Percentiles rank a stretch among this genome's conserved stretches.
Conservation (phyloP, 805 yeast genomes). For the Saturnispora quitensis region DNA sequence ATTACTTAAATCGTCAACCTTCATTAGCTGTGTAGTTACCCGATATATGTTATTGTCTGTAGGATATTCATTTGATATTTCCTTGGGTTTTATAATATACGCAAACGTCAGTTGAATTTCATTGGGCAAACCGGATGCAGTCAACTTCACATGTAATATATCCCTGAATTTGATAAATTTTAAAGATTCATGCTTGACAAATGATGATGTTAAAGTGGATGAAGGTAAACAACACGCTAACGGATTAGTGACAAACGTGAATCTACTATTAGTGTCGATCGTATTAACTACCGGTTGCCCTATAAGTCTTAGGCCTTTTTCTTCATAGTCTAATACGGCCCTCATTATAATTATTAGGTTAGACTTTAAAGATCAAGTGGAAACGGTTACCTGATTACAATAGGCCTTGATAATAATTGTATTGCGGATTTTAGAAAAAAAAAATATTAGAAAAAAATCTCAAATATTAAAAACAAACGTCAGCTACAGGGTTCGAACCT, state of each 20-base stretch:
- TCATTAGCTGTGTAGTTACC: slow-evolving; percentile 11
- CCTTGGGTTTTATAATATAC: background rate
- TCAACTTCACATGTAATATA: slow-evolving; percentile 22
- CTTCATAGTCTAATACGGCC: slow-evolving; percentile 4
- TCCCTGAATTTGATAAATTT: slow-evolving; percentile 18
- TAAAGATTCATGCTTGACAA: background rate
- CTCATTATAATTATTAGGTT: slow-evolving; percentile 1
- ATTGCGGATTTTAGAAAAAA: background rate
- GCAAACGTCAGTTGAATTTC: slow-evolving; percentile 21
- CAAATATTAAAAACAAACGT: slow-evolving; percentile 7
- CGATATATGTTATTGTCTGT: slow-evolving; percentile 5
- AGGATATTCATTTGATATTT: slow-evolving; percentile 3
- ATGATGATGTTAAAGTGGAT: slow-evolving; percentile 12
- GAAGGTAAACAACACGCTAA: slow-evolving; percentile 12
- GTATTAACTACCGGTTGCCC: slow-evolving; percentile 8
- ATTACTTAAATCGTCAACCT: slow-evolving; percentile 4
- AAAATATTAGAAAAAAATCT: background rate
- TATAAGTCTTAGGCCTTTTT: slow-evolving; percentile 3
- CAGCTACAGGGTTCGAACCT: slow-evolving; percentile 17
- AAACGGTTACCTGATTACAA: background rate
- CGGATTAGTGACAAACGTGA: background rate
- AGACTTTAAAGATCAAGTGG: background rate
- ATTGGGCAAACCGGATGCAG: slow-evolving; percentile 8
- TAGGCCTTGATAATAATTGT: background rate
- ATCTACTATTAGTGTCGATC: background rate